Evolutionary conservation across 352 stramenopile genomes (phyloP).

Genomic region (Phytopythium sindhum): DNA sequence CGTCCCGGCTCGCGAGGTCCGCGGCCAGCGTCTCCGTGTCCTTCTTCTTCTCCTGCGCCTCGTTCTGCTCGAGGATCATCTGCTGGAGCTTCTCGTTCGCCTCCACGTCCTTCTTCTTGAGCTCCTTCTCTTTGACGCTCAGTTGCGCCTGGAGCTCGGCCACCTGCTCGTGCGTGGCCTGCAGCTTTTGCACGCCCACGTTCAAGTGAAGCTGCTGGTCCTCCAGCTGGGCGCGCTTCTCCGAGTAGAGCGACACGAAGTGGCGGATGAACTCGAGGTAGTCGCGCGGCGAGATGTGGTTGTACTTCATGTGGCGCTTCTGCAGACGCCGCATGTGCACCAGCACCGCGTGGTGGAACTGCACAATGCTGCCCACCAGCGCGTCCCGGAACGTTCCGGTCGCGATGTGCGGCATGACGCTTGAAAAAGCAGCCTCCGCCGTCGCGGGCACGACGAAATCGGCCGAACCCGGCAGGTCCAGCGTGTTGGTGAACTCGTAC

Average conservation of each 20-base stretch:
- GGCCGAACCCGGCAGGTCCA: constrained; percentile 92
- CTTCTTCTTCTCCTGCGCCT: constrained; percentile 95
- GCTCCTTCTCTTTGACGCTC: constrained; percentile 91
- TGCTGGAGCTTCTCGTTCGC: constrained; percentile 98
- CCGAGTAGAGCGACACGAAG: constrained; percentile 89
- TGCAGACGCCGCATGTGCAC: constrained; percentile 83
- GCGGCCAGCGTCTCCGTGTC: constrained; percentile 94
- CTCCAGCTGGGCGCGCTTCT: constrained; percentile 90
- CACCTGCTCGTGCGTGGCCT: constrained; percentile 98
- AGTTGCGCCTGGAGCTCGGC: constrained; percentile 89
- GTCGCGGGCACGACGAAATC: constrained; percentile 52
- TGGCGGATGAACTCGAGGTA: constrained; percentile 93
- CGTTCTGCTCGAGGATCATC: constrained; percentile 99
- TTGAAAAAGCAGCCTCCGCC: constrained; percentile 45
- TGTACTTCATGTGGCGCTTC: constrained; percentile 86
- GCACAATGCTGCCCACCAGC: constrained; percentile 80
- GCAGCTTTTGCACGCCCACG: constrained; percentile 97
- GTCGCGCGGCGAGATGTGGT: constrained; percentile 90
- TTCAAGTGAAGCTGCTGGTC: constrained; percentile 98
- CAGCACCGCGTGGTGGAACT: constrained; percentile 86
- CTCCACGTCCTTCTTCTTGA: constrained; percentile 95
- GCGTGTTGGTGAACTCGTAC: constrained; percentile 95
- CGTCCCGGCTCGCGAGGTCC: constrained; percentile 94
- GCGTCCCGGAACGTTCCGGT: constrained; percentile 74
- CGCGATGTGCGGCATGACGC: constrained; percentile 66